Conservation (phyloP, 768 basidiomycete species). For the Coprinopsis cinerea region DNA sequence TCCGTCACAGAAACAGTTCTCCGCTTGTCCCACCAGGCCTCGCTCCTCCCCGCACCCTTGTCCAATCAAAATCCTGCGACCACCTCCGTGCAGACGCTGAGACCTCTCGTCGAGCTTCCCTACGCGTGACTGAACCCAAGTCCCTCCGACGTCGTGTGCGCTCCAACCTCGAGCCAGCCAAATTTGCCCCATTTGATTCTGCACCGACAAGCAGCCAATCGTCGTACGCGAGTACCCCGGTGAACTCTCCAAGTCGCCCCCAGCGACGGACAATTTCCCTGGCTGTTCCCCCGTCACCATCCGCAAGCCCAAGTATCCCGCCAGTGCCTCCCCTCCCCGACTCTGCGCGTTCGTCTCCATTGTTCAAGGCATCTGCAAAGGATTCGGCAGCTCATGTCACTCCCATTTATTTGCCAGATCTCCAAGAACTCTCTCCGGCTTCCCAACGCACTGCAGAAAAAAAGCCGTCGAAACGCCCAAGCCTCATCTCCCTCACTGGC, state of each 20-base stretch:
- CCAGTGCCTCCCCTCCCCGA: slow-evolving; percentile 10
- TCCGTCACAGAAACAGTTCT: neutral
- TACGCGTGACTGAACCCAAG: neutral
- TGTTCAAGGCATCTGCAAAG: neutral
- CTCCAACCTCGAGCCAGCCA: slow-evolving; percentile 7
- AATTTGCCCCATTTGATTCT: neutral
- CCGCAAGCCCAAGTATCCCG: neutral
- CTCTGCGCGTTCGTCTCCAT: slow-evolving; percentile 1
- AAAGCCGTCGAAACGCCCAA: slow-evolving; percentile 3
- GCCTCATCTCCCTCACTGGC: slow-evolving; percentile 4
- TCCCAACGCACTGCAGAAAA: neutral
- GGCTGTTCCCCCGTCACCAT: neutral
- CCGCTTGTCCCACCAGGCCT: slow-evolving; percentile 10
- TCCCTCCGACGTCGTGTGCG: slow-evolving; percentile 9
- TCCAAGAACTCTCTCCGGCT: slow-evolving; percentile 8
- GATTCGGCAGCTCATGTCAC: neutral
- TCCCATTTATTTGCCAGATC: slow-evolving; percentile 8
- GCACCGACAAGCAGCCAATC: too few species aligned
- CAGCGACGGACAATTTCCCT: slow-evolving; percentile 1
- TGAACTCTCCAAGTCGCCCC: slow-evolving; percentile 1
- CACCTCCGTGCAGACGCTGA: slow-evolving; percentile 2
- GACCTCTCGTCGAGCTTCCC: neutral
- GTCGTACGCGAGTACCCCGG: neutral
- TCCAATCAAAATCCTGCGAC: slow-evolving; percentile 10
- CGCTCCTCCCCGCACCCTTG: slow-evolving; percentile 8